Conservation (phyloP, 345 rosid genomes). For the Ricinus communis region DNA sequence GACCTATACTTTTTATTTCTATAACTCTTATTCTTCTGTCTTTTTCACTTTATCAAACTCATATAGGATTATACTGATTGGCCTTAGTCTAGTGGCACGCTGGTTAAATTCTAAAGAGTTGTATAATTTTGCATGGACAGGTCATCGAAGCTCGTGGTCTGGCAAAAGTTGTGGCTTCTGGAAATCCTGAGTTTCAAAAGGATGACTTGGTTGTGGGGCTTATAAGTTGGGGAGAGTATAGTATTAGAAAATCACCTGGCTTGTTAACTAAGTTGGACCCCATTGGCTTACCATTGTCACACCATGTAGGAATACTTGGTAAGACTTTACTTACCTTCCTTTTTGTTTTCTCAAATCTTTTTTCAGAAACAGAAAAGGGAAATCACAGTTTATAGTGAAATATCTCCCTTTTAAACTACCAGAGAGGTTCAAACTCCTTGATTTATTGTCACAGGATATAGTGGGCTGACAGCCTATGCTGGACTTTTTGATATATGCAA, state of each 20-base stretch:
- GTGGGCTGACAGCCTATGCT: conserved; percentile 52
- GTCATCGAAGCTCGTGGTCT: conserved; percentile 50
- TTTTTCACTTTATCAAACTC: no score
- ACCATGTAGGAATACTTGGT: conserved; percentile 58
- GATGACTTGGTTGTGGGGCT: conserved; percentile 52
- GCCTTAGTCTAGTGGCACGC: no score
- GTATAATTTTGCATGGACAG: conserved; percentile 32
- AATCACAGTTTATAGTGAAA: no score
- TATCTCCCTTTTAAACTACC: no score
- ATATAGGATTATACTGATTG: no score
- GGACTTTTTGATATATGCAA: conserved; percentile 47
- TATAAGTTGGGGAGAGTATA: conserved; percentile 54
- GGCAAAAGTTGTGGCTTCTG: conserved; percentile 52
- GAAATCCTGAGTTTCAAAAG: conserved; percentile 41
- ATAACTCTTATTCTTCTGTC: no score
- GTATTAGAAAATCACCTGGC: conserved; percentile 37
- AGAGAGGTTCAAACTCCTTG: no score
- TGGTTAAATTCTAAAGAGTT: no score
- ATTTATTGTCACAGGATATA: conserved; percentile 30
- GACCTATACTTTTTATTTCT: no score
- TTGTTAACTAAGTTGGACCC: conserved; percentile 46
- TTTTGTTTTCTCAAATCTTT: no score
- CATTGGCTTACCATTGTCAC: conserved; percentile 59
- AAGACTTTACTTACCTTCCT: background rate
- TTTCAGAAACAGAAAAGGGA: no score